Evolutionary conservation across 805 yeast species (phyloP), one percentile per base, ranked within the genome.

Genomic region (Pichia eremophila): DNA sequence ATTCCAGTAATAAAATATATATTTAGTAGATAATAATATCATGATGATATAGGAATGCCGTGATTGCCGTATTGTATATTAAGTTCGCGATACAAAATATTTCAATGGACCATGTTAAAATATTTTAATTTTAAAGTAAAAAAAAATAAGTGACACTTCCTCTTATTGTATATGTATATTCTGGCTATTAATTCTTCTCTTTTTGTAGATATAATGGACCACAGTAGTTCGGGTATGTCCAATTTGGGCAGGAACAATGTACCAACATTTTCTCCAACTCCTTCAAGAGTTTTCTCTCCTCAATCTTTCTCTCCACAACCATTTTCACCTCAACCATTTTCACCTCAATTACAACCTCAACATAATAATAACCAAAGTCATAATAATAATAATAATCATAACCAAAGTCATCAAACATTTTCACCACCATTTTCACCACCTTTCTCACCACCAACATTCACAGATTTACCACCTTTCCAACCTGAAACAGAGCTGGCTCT

Each of bases 391-490:
- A 22, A 22, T 22, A 3, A 5, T 22, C 25, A 22, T 22, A 5
- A 22, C n/a, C n/a, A n/a, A n/a, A n/a, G n/a, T 22, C 4, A 22
- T 22, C 32, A 29, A 29, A 2, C 36, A 12, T 34, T 34, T 15
- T 34, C 36, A 34, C 36, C 36, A 15, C 36, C 36, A 5, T 34
- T 34, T 8, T 34, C 36, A 34, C 36, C 36, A 14, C 36, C 36
- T 10, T 34, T 34, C 8, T 34, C 36, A 34, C 36, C 36, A 14
- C 17, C 36, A 15, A 34, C 36, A 34, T 34, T 34, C 17, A 8
- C 36, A 7, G 66, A 61, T 51, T 52, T 63, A 12, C 68, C 68
- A 9, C 65, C 65, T 7, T 62, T 64, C 47, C 61, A 62, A 41
- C 63, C 66, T 14, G 51, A 54, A 39, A 64, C 65, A 8, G 63